Base-by-base conservation (phyloP, 176 grass and related monocot genomes). In the Bothriochloa decipiens region DNA sequence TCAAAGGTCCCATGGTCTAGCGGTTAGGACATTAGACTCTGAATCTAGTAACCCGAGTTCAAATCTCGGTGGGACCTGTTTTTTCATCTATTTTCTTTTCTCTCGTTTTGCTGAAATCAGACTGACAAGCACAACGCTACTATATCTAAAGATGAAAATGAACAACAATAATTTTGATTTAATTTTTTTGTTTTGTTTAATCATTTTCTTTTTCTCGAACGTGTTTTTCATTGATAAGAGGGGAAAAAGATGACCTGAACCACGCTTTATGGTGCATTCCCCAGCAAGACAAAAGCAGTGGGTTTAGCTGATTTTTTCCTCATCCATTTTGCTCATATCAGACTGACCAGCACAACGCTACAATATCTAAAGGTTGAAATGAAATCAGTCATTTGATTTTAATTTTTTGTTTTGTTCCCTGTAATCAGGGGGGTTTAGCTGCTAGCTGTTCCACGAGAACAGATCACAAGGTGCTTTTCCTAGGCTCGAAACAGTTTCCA, bases 11-110 rank as follows among this genome's bases (percentile, higher is more conserved):
- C 63, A 89, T 94, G 89, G 92, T 94, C 92, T 91, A 94, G 92
- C 62, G 92, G 92, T 94, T 94, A 91, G 92, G 89, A 94, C 92
- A 91, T 88, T 84, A 11, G 92, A 94, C 92, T 94, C 92, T 94
- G 92, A 94, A 94, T 94, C 92, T 10, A 84, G 92, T 94, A 91
- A 91, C 92, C 86, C 86, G 89, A 94, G 92, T 94, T 94, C 92
- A 94, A 94, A 32, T 91, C 89, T 94, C 92, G 86, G 86, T 94
- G 43, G 92, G 84, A 89, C 86, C 92, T 91, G 1, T 71, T 75
- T 81, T 78, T 65, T 20, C 3, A 2, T 10, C 0, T 10, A 4
- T 73, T 86, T 53, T 69, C 25, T 14, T 0, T 5, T 8, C 2
- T 13, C 40, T 0, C 13, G 28, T 10, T 46, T 65, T 36, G 20